These are phyloP conservation scores for Cokeromyces recurvatus DNA, from an alignment of 371 early-diverging fungal species.

Conservation along the genomic window DNA sequence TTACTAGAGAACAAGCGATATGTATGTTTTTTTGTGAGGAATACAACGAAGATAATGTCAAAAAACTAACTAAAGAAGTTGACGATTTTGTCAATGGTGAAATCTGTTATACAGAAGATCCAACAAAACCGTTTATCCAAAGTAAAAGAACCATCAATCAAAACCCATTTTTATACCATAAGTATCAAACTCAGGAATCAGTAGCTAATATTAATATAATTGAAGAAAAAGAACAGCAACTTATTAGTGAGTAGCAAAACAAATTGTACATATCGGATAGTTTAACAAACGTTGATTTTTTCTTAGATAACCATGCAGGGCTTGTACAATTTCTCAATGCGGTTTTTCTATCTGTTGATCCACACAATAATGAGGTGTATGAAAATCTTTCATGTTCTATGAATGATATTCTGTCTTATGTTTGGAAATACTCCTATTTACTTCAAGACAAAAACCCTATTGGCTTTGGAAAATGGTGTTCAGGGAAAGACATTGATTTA, in stretches of 20 bases:
- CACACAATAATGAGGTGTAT: conserved; percentile 11
- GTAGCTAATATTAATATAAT: conserved; percentile 3
- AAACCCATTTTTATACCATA: conserved; percentile 8
- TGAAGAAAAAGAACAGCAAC: conserved; percentile 3
- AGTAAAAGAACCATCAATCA: conserved; percentile 5
- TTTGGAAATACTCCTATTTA: conserved; percentile 10
- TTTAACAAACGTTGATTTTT: conserved; percentile 6
- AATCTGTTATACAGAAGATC: conserved; percentile 14
- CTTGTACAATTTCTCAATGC: conserved; percentile 8
- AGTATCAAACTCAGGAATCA: conserved; percentile 1
- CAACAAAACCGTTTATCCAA: conserved; percentile 7
- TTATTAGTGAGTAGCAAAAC: conserved; percentile 2
- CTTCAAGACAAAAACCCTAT: conserved; percentile 8
- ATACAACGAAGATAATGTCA: conserved; percentile 12
- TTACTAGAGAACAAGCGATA: conserved; percentile 10
- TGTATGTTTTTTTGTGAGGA: conserved; percentile 14
- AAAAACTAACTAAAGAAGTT: conserved; percentile 11
- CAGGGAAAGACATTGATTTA: conserved; percentile 7
- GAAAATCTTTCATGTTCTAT: conserved; percentile 7
- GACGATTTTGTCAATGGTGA: conserved; percentile 9
- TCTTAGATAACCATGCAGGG: conserved; percentile 2
- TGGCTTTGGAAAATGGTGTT: conserved; percentile 15
- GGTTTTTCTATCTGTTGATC: conserved; percentile 9
- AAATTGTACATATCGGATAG: conserved; percentile 10
- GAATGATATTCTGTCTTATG: conserved; percentile 5